A percentile compares a stretch with the other conserved stretches of the same genome.
These are phyloP conservation scores for Glebionis coronaria DNA, from an alignment of 129 eudicot species.

Conservation along the genomic window DNA sequence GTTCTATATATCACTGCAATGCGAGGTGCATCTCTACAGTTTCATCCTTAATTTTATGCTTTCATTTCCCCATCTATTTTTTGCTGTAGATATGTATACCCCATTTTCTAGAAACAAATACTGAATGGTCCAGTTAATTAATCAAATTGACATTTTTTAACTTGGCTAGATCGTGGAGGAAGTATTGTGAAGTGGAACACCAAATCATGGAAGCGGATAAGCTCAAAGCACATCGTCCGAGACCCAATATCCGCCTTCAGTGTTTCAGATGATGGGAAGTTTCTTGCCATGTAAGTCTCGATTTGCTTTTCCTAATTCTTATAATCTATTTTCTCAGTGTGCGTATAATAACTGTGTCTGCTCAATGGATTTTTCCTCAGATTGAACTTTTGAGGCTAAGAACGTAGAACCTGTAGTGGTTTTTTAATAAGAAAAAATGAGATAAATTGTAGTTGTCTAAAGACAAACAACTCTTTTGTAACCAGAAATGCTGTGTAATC, in stretches of 20 bases:
- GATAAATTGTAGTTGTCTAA: background rate
- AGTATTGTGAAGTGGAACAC: constrained; percentile 69
- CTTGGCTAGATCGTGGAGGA: constrained; percentile 63
- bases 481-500: background rate
- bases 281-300: constrained; percentile 69
- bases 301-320: background rate
- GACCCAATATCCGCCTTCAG: constrained; percentile 80
- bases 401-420: too few species aligned
- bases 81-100: background rate
- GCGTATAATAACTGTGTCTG: background rate
- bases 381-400: too few species aligned
- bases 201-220: constrained; percentile 67
- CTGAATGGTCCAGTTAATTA: background rate
- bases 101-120: too few species aligned
- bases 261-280: constrained; percentile 79
- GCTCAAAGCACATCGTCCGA: constrained; percentile 50
- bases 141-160: constrained; percentile 8
- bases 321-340: background rate
- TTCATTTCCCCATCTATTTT: background rate
- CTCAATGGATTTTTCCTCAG: too few species aligned
- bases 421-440: too few species aligned
- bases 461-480: background rate
- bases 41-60: background rate
- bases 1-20: constrained; percentile 63
- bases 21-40: constrained; percentile 46